Base-by-base conservation (phyloP, 2,329 filamentous ascomycete genomes). In the Polychaeton citri region DNA sequence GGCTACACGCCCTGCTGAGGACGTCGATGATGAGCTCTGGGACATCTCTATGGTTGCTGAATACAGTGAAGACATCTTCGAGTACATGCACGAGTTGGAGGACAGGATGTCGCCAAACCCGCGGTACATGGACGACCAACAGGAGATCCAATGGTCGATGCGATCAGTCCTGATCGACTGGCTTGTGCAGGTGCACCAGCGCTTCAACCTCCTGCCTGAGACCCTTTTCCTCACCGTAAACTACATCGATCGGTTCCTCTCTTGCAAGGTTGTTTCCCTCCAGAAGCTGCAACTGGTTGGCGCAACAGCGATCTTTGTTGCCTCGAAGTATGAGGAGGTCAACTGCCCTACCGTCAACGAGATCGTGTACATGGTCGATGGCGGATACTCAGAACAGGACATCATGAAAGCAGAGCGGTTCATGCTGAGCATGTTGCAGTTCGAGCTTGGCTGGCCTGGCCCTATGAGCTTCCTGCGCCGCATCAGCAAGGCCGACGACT, bases 111-210 rank as follows among this genome's bases (percentile, higher is more conserved):
- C 87, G 28, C 90, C 90, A 1, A 87, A 90, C 52, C 71, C 85
- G 3, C 76, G 90, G 57, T 98, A 98, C 68, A 98, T 98, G 88
- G 85, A 94, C 43, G 78, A 81, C 46, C 90, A 98, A 59, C 79
- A 81, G n/a, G 88, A 96, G 60, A 92, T 98, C 38, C 84, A 94
- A 56, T 98, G 90, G 90, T 94, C 87, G 2, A 98, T 96, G 90
- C 84, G 90, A 32, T 81, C 86, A 5, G 85, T 96, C 16, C 70
- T 98, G 37, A 92, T 98, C 78, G 90, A 96, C 60, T 98, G 90
- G 90, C 71, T 98, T 30, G 81, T 96, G 32, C 87, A 98, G 59
- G 90, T 98, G 19, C 90, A 98, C 58, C 76, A 79, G 49, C 83
- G 90, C 21, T 98, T 98, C 64, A 76, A 73, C 21, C 72, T 98